These are phyloP conservation scores for Emericellopsis atlantica DNA, from an alignment of 2,329 filamentous ascomycete genomes.

Conservation along the genomic window DNA sequence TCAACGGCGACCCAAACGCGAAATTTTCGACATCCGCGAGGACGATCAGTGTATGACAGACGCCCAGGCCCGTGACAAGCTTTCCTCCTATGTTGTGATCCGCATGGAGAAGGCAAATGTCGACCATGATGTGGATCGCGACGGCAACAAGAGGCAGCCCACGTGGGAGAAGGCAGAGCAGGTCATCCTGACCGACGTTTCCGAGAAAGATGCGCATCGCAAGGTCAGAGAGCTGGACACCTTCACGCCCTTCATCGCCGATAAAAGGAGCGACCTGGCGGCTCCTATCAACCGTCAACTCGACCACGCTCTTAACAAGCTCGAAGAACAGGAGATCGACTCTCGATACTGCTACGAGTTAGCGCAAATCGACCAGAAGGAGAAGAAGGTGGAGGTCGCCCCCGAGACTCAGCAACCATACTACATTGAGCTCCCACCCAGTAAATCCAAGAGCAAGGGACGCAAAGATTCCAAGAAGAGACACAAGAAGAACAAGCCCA, in stretches of 20 bases:
- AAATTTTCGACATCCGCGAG: slow-evolving; percentile 21
- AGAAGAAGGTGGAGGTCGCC: slow-evolving; percentile 11
- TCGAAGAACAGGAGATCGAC: slow-evolving; percentile 22
- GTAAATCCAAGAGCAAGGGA: slow-evolving; percentile 1
- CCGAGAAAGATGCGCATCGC: slow-evolving; percentile 20
- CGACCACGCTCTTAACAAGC: slow-evolving; percentile 19
- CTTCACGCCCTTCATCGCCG: slow-evolving; percentile 14
- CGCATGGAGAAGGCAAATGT: slow-evolving; percentile 26
- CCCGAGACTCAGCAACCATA: neutral
- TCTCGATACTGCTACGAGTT: slow-evolving; percentile 25
- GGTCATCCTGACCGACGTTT: slow-evolving; percentile 19
- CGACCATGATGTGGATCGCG: slow-evolving; percentile 19
- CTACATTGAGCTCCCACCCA: slow-evolving; percentile 3
- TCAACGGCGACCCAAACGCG: slow-evolving; percentile 2
- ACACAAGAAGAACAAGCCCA: slow-evolving; percentile 2
- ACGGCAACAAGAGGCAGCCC: slow-evolving; percentile 17
- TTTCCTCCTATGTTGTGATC: slow-evolving; percentile 26
- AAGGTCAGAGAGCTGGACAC: slow-evolving; percentile 24
- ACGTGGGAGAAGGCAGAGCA: slow-evolving; percentile 26
- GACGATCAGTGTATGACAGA: slow-evolving; percentile 19
- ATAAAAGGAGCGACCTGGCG: slow-evolving; percentile 25
- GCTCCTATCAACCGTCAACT: slow-evolving; percentile 26
- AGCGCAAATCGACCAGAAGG: slow-evolving; percentile 29
- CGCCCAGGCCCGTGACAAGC: slow-evolving; percentile 21
- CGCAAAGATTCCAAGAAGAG: neutral